These are phyloP conservation scores for Pseudopyricularia cyperi DNA, from an alignment of 2,329 filamentous ascomycete genomes.

Conservation along the genomic window DNA sequence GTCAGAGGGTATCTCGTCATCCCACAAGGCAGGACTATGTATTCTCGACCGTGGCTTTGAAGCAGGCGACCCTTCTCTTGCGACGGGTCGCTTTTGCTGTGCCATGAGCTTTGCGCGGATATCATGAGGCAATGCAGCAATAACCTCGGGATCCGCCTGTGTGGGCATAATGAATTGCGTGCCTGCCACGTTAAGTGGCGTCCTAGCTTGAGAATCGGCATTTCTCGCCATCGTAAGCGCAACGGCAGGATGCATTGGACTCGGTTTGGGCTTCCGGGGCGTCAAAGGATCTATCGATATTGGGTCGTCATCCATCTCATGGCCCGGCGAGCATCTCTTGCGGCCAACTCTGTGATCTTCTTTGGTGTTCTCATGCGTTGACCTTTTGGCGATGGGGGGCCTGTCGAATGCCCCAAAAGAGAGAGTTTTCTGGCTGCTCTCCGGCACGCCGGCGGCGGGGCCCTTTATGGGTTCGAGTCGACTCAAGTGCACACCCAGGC, in stretches of 20 bases:
- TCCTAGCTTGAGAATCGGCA: constrained; percentile 43
- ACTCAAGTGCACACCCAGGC: constrained; percentile 85
- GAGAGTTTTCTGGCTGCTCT: constrained; percentile 69
- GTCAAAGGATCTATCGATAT: constrained; percentile 42
- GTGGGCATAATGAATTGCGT: constrained; percentile 87
- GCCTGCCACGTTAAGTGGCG: constrained; percentile 64
- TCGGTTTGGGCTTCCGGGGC: constrained; percentile 33
- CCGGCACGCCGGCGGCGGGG: constrained; percentile 31
- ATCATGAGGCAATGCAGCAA: constrained; percentile 72
- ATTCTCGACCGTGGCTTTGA: constrained; percentile 21
- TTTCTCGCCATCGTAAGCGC: constrained; percentile 35
- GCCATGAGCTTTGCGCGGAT: constrained; percentile 65
- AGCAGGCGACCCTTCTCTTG: constrained; percentile 16
- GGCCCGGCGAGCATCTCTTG: neutral
- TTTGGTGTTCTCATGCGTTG: constrained; percentile 36
- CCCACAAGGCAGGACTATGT: constrained; percentile 19
- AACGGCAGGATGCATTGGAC: constrained; percentile 35
- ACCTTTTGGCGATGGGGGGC: constrained; percentile 14
- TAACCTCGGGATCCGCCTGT: constrained; percentile 67
- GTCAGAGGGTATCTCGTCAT: constrained; percentile 49
- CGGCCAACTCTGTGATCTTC: constrained; percentile 23
- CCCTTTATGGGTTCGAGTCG: constrained; percentile 72
- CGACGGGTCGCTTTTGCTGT: constrained; percentile 25
- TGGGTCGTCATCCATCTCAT: constrained; percentile 25
- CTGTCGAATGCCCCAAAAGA: constrained; percentile 48